These are phyloP conservation scores for Penicillium verrucosum DNA, from an alignment of 2,329 filamentous ascomycete genomes.

Conservation along the genomic window DNA sequence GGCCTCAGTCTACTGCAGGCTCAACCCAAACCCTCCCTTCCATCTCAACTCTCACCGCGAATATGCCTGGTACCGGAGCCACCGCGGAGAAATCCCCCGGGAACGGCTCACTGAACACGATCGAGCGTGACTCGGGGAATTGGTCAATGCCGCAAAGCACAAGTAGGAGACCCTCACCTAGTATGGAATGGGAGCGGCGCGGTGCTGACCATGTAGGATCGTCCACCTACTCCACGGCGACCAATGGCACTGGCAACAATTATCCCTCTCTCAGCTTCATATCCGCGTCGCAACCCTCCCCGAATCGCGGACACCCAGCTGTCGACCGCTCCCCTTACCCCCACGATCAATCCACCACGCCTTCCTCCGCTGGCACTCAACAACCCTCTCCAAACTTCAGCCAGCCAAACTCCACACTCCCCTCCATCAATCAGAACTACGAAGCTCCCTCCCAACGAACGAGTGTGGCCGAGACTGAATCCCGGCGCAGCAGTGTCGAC, in stretches of 20 bases:
- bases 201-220: conserved; percentile 40
- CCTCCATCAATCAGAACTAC: conserved; percentile 59
- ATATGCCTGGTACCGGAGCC: conserved; percentile 33
- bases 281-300: conserved; percentile 46
- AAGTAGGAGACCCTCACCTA: conserved; percentile 41
- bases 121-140: conserved; percentile 57
- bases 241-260: conserved; percentile 42
- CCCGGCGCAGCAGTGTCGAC: conserved; percentile 49
- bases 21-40: conserved; percentile 46
- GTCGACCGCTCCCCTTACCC: conserved; percentile 43
- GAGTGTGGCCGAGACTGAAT: conserved; percentile 45
- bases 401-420: conserved; percentile 47
- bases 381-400: conserved; percentile 39
- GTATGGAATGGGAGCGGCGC: conserved; percentile 13
- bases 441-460: conserved; percentile 49
- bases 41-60: conserved; percentile 48
- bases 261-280: conserved; percentile 45
- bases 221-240: conserved; percentile 49
- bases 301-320: conserved; percentile 40
- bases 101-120: conserved; percentile 43
- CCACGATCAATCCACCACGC: conserved; percentile 38
- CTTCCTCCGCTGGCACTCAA: conserved; percentile 39
- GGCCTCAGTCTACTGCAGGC: conserved; percentile 32
- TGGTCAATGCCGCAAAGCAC: conserved; percentile 60
- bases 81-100: conserved; percentile 43